Evolutionary conservation across 2,329 filamentous ascomycete species (phyloP), one percentile per base, ranked within the genome.

Genomic region (Ceratocystis lukuohia): DNA sequence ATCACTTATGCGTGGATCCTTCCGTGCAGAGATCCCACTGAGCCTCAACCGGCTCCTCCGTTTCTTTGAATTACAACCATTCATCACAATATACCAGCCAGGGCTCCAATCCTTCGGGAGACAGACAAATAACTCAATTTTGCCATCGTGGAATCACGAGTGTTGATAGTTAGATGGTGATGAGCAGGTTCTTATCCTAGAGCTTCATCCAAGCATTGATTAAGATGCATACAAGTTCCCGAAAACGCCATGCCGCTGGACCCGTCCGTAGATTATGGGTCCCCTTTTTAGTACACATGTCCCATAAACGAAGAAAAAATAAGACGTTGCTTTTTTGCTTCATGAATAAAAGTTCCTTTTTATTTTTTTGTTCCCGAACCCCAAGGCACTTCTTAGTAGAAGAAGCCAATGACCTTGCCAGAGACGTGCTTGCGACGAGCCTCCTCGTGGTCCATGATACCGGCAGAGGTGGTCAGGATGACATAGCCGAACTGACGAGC

Each of bases 381-480:
- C 62, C 62, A 62, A 53, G 66, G 68, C 53, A 48, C 53, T 46
- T 65, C 74, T 75, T 94, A 96, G 86, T 96, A 97, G 86, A 96
- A 96, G 88, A 97, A 99, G 75, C 94, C 94, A 74, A 97, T 90
- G 81, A 99, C 90, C 88, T 99, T 99, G 82, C 94, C 94, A 74
- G 93, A 87, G 77, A 97, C 94, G 84, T 99, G 94, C 88, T 97
- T 97, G 80, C 94, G 86, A 78, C 94, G 85, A 73, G 94, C 94
- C 87, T 99, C 94, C 85, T 99, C 94, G 84, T 99, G 94, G 84
- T 99, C 94, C 93, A 99, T 97, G 80, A 99, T 99, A 80, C 94
- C 94, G 71, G 94, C 91, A 69, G 92, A 96, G 81, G 94, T 99
- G 80, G 94, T 99, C 76, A 99, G 88, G 80, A 99, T 91, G 77